Percentiles rank a stretch among this genome's conserved stretches.
phyloP scores from a whole-genome alignment of 2,329 filamentous ascomycete genomes.

The Trichoderma pleuroti region DNA sequence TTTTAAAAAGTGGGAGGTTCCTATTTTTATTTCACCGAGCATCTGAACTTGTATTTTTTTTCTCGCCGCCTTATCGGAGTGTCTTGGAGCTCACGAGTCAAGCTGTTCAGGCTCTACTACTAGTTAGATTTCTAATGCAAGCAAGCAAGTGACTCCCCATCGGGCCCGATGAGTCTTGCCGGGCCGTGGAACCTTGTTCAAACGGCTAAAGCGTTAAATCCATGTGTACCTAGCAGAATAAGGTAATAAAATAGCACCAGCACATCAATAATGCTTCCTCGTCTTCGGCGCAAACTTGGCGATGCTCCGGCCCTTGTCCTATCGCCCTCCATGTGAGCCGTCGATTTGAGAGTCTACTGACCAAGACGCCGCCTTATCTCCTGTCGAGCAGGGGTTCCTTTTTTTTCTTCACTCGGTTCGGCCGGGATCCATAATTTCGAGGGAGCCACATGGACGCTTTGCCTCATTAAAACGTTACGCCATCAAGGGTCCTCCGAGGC shows the following conservation, averaged over 20 bases:
- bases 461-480: background rate
- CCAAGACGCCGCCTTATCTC: slow-evolving; percentile 5
- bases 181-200: background rate
- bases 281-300: background rate
- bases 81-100: slow-evolving; percentile 10
- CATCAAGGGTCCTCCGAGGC: background rate
- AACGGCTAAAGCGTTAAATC: background rate
- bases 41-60: background rate
- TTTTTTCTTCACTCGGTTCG: background rate
- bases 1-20: background rate
- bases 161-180: slow-evolving; percentile 7
- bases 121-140: background rate
- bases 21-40: background rate
- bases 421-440: slow-evolving; percentile 10
- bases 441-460: slow-evolving; percentile 2
- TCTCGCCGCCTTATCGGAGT: background rate
- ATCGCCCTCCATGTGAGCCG: background rate
- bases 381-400: background rate
- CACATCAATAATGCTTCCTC: background rate
- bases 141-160: slow-evolving; percentile 11
- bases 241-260: background rate
- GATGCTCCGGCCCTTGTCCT: background rate
- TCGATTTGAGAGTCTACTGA: background rate
- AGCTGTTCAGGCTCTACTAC: background rate
- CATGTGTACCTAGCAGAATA: background rate